Base-by-base conservation (phyloP, 306 rosid species). In the Mimosa bimucronata region DNA sequence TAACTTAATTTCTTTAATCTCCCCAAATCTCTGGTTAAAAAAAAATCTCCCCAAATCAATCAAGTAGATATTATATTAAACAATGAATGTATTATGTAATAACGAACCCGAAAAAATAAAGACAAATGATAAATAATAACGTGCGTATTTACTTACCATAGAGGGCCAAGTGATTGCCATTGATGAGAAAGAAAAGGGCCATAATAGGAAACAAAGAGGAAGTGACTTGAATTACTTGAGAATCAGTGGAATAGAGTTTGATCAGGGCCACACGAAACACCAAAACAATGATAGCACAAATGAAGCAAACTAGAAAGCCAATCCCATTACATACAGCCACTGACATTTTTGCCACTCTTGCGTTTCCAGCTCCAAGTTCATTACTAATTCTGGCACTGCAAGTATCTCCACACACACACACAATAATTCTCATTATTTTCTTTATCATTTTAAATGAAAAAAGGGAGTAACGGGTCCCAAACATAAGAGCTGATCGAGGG, bases 321-420 rank as follows among this genome's bases (percentile, higher is more conserved):
- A 64, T 74, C 28, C 75, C 79, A 74, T 66, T 74, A 70, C 85
- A 94, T 58, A 88, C 91, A 10, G 86, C 71, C 7, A 90, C 26
- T 5, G 94, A 90, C 72, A 90, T 87, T 64, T 77, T 88, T 9
- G 94, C 94, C 29, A 88, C 66, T 85, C 91, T 88, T 65, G 97
- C 91, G 78, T 88, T 91, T 62, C 81, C 90, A 55, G 86, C 92
- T 2, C 92, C 97, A 67, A 92, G 81, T 68, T 92, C 94, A 60
- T 92, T 92, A 7, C 91, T 84, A 2, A 90, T 88, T 71, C 93
- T 55, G 61, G 88, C 87, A 41, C 93, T 92, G 79, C 81, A 81
- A 55, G 75, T 15, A 29, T 3, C 48, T 11, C 12, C 9, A 4
- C 16, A 62, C 38, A 34, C 38, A 1, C 38, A 6, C 38, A 6